A percentile compares a stretch with the other conserved stretches of the same genome.
These are phyloP conservation scores for Kodamaea anthophila DNA, from an alignment of 1,139 yeast genomes.

Conservation along the genomic window DNA sequence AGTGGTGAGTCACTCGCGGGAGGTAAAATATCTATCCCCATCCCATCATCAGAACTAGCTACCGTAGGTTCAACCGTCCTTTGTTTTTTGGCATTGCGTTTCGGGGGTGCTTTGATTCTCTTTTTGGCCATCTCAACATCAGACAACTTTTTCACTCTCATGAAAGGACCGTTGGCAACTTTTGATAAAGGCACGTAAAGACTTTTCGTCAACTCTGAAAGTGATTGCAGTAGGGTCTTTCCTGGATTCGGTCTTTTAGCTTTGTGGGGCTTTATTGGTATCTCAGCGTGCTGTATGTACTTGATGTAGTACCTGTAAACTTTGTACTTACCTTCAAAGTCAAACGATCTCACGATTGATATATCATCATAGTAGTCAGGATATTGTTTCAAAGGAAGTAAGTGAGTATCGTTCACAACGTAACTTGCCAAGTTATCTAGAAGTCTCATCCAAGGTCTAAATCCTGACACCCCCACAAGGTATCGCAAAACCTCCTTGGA, in stretches of 20 bases:
- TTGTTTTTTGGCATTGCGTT: constrained; percentile 7
- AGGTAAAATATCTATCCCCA: neutral
- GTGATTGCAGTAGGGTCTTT: constrained; percentile 6
- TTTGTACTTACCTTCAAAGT: constrained; percentile 67
- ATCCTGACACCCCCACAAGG: constrained; percentile 50
- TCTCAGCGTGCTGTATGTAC: constrained; percentile 8
- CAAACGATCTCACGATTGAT: constrained; percentile 56
- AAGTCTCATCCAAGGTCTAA: constrained; percentile 43
- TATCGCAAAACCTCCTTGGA: constrained; percentile 45
- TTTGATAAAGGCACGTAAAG: constrained; percentile 20
- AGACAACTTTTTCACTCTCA: constrained; percentile 12
- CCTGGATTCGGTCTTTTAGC: constrained; percentile 4
- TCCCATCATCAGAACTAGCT: neutral
- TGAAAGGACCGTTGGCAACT: constrained; percentile 18
- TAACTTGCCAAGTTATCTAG: constrained; percentile 42
- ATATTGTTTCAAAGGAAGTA: constrained; percentile 19
- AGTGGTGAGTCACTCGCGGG: neutral
- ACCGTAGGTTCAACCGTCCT: constrained; percentile 5
- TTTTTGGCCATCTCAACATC: constrained; percentile 2
- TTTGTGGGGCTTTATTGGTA: constrained; percentile 8
- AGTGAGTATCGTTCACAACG: constrained; percentile 19
- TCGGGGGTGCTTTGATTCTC: constrained; percentile 7
- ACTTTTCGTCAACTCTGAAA: constrained; percentile 19
- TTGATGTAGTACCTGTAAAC: constrained; percentile 61
- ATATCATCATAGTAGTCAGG: constrained; percentile 19